A percentile compares a stretch with the other conserved stretches of the same genome.
phyloP scores from a whole-genome alignment of 352 stramenopile species.

The Saprolegnia parasitica region DNA sequence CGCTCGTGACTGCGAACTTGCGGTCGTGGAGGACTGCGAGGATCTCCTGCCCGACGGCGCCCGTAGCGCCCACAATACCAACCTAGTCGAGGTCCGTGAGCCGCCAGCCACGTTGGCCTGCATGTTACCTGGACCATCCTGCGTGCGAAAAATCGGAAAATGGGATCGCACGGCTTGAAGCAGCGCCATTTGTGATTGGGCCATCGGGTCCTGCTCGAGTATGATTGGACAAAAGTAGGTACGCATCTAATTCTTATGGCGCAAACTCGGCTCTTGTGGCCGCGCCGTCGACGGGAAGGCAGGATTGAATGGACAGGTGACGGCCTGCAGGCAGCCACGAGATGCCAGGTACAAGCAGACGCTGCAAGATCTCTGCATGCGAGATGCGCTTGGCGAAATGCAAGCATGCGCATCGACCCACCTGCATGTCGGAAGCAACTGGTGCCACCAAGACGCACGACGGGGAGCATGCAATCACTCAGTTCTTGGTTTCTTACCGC shows the following conservation, averaged over 20 bases:
- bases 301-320: too few relatives aligned
- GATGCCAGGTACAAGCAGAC: too few relatives aligned
- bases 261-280: not conserved
- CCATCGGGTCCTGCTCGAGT: not conserved
- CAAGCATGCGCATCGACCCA: too few relatives aligned
- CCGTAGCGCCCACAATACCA: slow-evolving; percentile 80
- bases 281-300: not conserved
- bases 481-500: too few relatives aligned
- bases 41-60: slow-evolving; percentile 97
- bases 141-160: not conserved
- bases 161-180: not conserved
- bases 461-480: too few relatives aligned
- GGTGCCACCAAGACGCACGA: too few relatives aligned
- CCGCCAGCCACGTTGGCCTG: slow-evolving; percentile 3
- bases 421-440: too few relatives aligned
- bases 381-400: too few relatives aligned
- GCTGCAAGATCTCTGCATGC: too few relatives aligned
- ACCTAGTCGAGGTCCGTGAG: slow-evolving; percentile 30
- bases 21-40: slow-evolving; percentile 81
- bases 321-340: too few relatives aligned
- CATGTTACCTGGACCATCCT: not conserved
- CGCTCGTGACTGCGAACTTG: slow-evolving; percentile 86
- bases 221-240: slow-evolving; percentile 13
- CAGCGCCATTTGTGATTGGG: not conserved
- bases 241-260: slow-evolving; percentile 11